phyloP scores from a whole-genome alignment of 441 rosid genomes.

The Bruguiera hainesii region DNA sequence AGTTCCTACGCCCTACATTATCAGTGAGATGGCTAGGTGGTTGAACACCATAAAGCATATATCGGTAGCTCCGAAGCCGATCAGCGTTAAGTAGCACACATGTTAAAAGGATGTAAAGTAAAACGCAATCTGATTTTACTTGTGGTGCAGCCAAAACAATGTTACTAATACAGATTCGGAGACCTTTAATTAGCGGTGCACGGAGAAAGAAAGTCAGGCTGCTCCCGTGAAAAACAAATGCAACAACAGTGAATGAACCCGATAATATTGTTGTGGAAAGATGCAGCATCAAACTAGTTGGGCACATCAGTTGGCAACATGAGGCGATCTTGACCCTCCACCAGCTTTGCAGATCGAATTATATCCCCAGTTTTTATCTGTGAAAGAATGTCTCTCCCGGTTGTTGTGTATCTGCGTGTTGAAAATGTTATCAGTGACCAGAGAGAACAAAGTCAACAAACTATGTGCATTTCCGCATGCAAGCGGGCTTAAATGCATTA shows the following conservation, averaged over 20 bases:
- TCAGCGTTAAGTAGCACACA: too few species aligned
- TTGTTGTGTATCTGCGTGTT: slow-evolving; percentile 56
- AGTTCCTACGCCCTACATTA: too few species aligned
- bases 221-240: slow-evolving; percentile 4
- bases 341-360: slow-evolving; percentile 69
- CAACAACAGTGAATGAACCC: slow-evolving; percentile 10
- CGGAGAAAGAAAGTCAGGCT: slow-evolving; percentile 21
- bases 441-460: neutral
- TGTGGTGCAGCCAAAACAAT: too few species aligned
- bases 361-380: slow-evolving; percentile 84
- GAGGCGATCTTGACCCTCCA: slow-evolving; percentile 78
- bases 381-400: slow-evolving; percentile 70
- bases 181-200: too few species aligned
- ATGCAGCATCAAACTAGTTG: too few species aligned
- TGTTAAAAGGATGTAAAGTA: too few species aligned
- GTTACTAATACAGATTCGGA: too few species aligned
- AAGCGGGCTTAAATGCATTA: neutral
- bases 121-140: too few species aligned
- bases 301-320: slow-evolving; percentile 39
- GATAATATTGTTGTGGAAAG: neutral
- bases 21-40: too few species aligned
- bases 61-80: too few species aligned
- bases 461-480: neutral
- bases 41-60: too few species aligned
- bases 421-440: slow-evolving; percentile 8